Conservation (phyloP, 129 eudicot genomes). For the Oenanthe sinensis region DNA sequence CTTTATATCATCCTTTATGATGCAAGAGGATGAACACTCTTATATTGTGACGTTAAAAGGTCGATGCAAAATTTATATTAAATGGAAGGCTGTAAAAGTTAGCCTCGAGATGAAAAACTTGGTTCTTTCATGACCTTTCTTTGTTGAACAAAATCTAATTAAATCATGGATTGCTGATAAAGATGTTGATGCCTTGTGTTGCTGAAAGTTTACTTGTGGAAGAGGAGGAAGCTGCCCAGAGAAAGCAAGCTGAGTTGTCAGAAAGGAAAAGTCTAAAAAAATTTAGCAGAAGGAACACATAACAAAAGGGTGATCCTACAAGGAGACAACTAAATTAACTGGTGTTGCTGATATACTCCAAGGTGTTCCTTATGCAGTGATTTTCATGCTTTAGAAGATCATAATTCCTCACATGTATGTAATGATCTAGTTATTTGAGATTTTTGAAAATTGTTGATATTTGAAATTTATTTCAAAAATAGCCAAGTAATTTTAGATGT, state of each 20-base stretch:
- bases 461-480: too few species aligned
- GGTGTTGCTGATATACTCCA: slow-evolving; percentile 25
- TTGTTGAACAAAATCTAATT: slow-evolving; percentile 76
- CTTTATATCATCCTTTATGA: too few species aligned
- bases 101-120: slow-evolving; percentile 63
- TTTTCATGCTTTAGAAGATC: slow-evolving; percentile 5
- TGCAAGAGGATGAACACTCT: too few species aligned
- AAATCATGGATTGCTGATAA: slow-evolving; percentile 93
- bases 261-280: too few species aligned
- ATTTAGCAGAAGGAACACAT: slow-evolving; percentile 72
- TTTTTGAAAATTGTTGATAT: too few species aligned
- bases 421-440: too few species aligned
- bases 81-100: slow-evolving; percentile 58
- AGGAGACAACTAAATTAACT: slow-evolving; percentile 21
- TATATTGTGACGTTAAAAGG: slow-evolving; percentile 75
- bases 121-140: slow-evolving; percentile 70
- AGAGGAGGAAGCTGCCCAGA: too few species aligned
- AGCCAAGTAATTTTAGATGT: too few species aligned
- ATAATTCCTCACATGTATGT: slow-evolving; percentile 13
- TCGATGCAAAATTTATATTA: slow-evolving; percentile 59
- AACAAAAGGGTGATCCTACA: slow-evolving; percentile 42
- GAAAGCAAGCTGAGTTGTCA: too few species aligned
- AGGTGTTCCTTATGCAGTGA: slow-evolving; percentile 11
- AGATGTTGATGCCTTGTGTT: too few species aligned
- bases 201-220: too few species aligned